Evolutionary conservation across 176 grass and related monocot species (phyloP).

Genomic region (Puya raimondii): DNA sequence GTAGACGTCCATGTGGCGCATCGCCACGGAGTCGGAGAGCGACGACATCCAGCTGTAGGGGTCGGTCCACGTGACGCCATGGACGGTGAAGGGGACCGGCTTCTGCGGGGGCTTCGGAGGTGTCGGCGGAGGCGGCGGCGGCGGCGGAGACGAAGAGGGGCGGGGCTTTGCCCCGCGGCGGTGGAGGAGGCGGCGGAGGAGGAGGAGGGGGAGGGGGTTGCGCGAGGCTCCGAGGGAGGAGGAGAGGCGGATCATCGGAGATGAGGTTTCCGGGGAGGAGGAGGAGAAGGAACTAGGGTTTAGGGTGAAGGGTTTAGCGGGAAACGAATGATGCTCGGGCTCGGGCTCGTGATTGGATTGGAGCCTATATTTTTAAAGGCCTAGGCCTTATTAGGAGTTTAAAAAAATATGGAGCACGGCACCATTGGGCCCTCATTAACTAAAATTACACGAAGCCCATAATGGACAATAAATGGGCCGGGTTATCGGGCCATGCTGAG

Average conservation of each 20-base stretch:
- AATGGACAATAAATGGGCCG: too few species aligned
- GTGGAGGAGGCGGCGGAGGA: constrained; percentile 5
- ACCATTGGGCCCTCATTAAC: too few species aligned
- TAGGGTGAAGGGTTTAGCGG: neutral
- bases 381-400: too few species aligned
- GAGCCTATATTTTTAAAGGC: too few species aligned
- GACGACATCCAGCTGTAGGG: constrained; percentile 66
- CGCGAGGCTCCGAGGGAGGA: neutral
- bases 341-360: too few species aligned
- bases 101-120: constrained; percentile 32
- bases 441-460: too few species aligned
- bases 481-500: too few species aligned
- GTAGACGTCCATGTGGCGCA: constrained; percentile 95
- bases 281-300: neutral
- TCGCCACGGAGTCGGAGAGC: constrained; percentile 70
- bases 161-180: constrained; percentile 13
- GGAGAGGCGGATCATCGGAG: neutral
- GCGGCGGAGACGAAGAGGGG: constrained; percentile 16
- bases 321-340: too few species aligned
- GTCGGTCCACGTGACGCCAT: constrained; percentile 46
- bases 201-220: constrained; percentile 4
- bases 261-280: neutral
- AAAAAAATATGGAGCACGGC: too few species aligned
- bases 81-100: constrained; percentile 23
- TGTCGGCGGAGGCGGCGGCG: neutral